These are phyloP conservation scores for Ciborinia camelliae DNA, from an alignment of 2,329 filamentous ascomycete genomes.

Conservation along the genomic window DNA sequence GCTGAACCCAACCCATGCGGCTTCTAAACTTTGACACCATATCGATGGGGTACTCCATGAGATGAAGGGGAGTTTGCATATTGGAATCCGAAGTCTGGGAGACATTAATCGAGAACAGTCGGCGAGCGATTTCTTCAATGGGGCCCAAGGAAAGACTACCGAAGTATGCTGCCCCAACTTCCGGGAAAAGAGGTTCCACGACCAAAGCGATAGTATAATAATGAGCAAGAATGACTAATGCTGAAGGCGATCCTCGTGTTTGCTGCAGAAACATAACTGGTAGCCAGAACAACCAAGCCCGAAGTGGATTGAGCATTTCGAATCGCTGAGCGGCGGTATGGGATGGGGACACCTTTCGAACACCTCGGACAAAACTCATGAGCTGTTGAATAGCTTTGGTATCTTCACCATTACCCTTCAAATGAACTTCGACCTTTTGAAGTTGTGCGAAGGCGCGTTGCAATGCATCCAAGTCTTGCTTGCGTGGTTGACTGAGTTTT, in stretches of 20 bases:
- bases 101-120: constrained; percentile 66
- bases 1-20: constrained; percentile 65
- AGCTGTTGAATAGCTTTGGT: constrained; percentile 66
- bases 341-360: constrained; percentile 66
- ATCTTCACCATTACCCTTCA: constrained; percentile 68
- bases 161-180: constrained; percentile 86
- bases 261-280: constrained; percentile 80
- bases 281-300: constrained; percentile 95
- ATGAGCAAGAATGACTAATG: constrained; percentile 74
- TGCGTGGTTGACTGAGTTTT: constrained; percentile 55
- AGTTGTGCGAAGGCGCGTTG: constrained; percentile 65
- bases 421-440: constrained; percentile 62
- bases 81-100: constrained; percentile 55
- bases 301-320: constrained; percentile 79
- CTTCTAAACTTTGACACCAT: constrained; percentile 65
- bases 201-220: constrained; percentile 87
- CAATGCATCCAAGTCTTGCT: constrained; percentile 68
- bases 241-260: constrained; percentile 70
- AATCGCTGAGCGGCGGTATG: constrained; percentile 81
- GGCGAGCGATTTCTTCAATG: constrained; percentile 80
- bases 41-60: constrained; percentile 72
- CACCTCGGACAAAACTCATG: constrained; percentile 67
- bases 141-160: constrained; percentile 75
- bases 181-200: constrained; percentile 86
- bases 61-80: constrained; percentile 57